Base-by-base conservation (phyloP, 1,284 basidiomycete genomes). In the Hortiboletus rubellus region DNA sequence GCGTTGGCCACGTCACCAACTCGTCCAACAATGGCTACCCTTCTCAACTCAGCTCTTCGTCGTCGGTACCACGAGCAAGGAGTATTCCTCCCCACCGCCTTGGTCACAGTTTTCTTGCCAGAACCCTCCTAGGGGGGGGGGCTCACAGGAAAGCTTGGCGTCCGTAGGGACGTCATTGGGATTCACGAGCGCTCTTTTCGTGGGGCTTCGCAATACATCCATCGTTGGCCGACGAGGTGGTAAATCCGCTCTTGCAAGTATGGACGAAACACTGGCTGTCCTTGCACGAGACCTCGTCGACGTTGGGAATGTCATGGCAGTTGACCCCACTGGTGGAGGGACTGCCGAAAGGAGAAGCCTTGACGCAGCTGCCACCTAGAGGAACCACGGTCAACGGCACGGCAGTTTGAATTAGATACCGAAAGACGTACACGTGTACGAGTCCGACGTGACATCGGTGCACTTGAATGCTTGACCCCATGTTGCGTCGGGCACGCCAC, bases 351-450 rank as follows among this genome's bases (percentile, higher is more conserved):
- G 57, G 57, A 41, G 58, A 46, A 2, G 58, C 33, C 36, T 64
- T 58, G 43, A 62, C 31, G 18, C 69, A 68, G 2, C 61, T 64
- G 2, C 62, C 68, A 10, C 68, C 68, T 70, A n/a, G 7, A n/a
- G 14, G 22, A 5, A 17, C 15, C 5, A 11, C 30, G 22, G 12
- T 49, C 37, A 54, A 27, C 14, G 8, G 7, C 7, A n/a, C 2
- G 6, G 1, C 3, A 2, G 15, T 27, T 17, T 14, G 10, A 40
- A 30, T 18, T 3, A 10, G 7, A 2, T 5, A 33, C 10, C 1
- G 14, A 49, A 40, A 17, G 11, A 55, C 66, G 7, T 58, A 68
- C 66, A 68, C 0, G 50, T 55, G 22, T 33, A 50, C 17, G 61
- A 43, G 37, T 70, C 59, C 5, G 54, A 68, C 24, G 37, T 56